Evolutionary conservation across 2,329 filamentous ascomycete genomes (phyloP), one percentile per base, ranked within the genome.

Genomic region (Diaporthe batatas): DNA sequence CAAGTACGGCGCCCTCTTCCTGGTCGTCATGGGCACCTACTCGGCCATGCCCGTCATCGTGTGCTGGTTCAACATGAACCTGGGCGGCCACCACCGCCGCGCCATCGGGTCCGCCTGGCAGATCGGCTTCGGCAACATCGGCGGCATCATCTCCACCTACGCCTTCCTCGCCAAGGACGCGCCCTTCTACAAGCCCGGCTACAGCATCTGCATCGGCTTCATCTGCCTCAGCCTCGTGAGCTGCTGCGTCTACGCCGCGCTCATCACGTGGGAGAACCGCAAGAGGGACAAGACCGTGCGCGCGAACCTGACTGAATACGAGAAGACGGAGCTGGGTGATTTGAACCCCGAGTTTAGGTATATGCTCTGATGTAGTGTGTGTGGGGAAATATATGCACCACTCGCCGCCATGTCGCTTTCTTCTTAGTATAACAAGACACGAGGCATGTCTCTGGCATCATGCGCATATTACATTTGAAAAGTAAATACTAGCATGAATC

Each of bases 41-140:
- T 91, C 91, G 0, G 94, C 95, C n/a, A 95, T 98, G 92, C 95
- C 96, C 0, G 91, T 98, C 39, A 90, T 95, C 55, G 89, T 95
- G 10, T 95, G 92, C 80, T 95, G 93, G 93, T 95, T 92, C 81
- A 92, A 92, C 77, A 94, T 94, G 90, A 95, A 95, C 77, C 84
- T 94, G 1, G 90, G 90, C 2, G 93, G 92, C 0, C 93, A 95
- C 79, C 91, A 91, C 72, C 88, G 92, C 3, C 87, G 93, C 55
- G 87, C 91, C 11, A 89, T 95, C 21, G 93, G 93, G 16, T 90
- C 90, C 11, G 93, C 92, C 0, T 95, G 92, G 91, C 93, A 95
- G 80, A 86, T 95, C 55, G 92, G 91, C 0, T 94, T 95, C 76
- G 93, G 93, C 14, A 95, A 95, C 77, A 90, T 94, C 49, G 93